Percentiles rank a stretch among this genome's conserved stretches.
These are phyloP conservation scores for Prorocentrum cordatum DNA, from an alignment of 169 alveolate species.

Conservation along the genomic window DNA sequence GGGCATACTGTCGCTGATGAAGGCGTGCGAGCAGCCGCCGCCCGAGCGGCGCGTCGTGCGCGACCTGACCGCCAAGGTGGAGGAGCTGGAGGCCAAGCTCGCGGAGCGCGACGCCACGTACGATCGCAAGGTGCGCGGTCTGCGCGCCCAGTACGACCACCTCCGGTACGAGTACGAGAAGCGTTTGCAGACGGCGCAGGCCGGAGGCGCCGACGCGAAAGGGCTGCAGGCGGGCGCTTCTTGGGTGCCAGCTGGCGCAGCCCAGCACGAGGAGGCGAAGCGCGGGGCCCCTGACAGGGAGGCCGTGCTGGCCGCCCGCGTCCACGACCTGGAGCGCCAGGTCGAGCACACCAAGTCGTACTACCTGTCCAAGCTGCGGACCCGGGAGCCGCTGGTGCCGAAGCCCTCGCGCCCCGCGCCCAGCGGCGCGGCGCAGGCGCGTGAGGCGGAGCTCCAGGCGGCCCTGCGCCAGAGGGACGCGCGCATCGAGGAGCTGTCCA, in stretches of 20 bases:
- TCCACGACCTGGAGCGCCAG: not conserved
- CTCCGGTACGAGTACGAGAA: constrained; percentile 30
- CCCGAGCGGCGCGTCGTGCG: not conserved
- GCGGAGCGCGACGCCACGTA: constrained; percentile 20
- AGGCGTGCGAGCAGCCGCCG: constrained; percentile 45
- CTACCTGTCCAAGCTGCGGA: constrained; percentile 39
- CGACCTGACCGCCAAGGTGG: not conserved
- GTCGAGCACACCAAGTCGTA: constrained; percentile 68
- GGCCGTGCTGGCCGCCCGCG: constrained; percentile 23
- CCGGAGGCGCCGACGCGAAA: not conserved
- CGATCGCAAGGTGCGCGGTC: constrained; percentile 24
- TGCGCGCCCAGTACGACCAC: constrained; percentile 52
- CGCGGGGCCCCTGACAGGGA: constrained; percentile 38
- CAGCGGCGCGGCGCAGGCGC: not conserved
- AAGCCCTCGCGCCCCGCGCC: not conserved
- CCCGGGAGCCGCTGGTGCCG: constrained; percentile 53
- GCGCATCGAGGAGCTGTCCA: constrained; percentile 1
- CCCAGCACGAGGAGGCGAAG: not conserved
- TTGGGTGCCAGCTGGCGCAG: not conserved
- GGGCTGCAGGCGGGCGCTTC: not conserved
- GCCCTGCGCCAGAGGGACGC: constrained; percentile 7
- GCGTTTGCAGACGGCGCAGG: not conserved
- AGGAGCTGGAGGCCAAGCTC: constrained; percentile 8
- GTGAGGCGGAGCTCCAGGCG: not conserved
- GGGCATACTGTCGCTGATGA: constrained; percentile 29